Conservation (phyloP, 148 eudicot species). For the Rhododendron ovatum region DNA sequence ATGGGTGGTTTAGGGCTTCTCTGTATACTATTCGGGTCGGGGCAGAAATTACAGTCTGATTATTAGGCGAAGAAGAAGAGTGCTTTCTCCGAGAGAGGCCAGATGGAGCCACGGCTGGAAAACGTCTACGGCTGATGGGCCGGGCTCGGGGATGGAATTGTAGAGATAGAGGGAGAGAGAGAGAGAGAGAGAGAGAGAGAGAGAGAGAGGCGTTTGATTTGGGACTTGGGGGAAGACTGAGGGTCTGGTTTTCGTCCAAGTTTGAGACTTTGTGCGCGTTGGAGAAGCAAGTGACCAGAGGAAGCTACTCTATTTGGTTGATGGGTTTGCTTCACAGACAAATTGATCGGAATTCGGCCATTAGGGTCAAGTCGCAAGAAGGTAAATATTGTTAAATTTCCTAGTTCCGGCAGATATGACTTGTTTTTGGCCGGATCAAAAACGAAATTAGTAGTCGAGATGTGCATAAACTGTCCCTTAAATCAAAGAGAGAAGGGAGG, state of each 20-base stretch:
- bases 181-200: background rate
- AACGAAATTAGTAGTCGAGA: no score
- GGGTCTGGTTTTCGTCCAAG: background rate
- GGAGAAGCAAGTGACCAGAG: background rate
- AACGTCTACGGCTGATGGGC: background rate
- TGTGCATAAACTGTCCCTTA: rapidly evolving
- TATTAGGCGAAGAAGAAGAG: constrained; percentile 20
- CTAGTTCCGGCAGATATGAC: no score
- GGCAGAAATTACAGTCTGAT: constrained; percentile 11
- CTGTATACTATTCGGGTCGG: constrained; percentile 49
- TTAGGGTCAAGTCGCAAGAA: no score
- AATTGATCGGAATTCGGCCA: no score
- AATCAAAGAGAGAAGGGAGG: background rate
- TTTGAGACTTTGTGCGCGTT: background rate
- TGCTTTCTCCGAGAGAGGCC: constrained; percentile 51
- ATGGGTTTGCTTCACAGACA: no score
- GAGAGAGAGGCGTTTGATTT: background rate
- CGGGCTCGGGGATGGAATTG: background rate
- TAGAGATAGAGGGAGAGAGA: background rate
- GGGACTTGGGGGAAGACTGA: background rate
- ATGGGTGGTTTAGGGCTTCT: constrained; percentile 11
- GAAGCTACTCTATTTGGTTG: no score
- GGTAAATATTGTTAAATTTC: no score
- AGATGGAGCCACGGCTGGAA: constrained; percentile 72
- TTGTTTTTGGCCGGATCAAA: no score